Evolutionary conservation across 805 yeast genomes (phyloP).

Genomic region (Candida sithepensis): DNA sequence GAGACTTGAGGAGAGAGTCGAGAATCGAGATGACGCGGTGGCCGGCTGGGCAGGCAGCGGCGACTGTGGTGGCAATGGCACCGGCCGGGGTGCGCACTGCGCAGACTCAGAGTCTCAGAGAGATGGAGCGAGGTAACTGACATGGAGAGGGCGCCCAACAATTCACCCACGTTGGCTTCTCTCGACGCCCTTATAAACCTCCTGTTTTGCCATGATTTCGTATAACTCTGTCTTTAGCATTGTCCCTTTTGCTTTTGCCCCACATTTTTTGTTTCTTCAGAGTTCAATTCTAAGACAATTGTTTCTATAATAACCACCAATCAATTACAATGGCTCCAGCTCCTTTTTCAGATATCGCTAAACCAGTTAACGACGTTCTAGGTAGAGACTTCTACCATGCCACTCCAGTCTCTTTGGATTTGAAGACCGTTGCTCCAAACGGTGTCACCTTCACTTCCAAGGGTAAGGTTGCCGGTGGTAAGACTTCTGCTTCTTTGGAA

Average conservation of each 20-base stretch:
- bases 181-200: neutral
- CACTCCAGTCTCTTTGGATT: conserved; percentile 81
- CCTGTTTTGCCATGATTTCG: neutral
- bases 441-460: conserved; percentile 93
- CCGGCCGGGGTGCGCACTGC: too few species aligned
- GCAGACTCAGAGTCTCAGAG: too few species aligned
- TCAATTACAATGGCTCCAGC: conserved; percentile 64
- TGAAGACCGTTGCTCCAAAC: conserved; percentile 91
- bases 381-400: conserved; percentile 91
- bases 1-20: too few species aligned
- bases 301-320: neutral
- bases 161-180: neutral
- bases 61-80: too few species aligned
- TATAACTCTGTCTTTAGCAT: too few species aligned
- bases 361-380: conserved; percentile 86
- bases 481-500: conserved; percentile 86
- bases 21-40: too few species aligned
- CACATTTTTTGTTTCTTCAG: neutral
- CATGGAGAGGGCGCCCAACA: neutral
- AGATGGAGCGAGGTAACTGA: too few species aligned
- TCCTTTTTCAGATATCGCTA: conserved; percentile 90
- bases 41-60: too few species aligned
- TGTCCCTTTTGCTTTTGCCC: neutral
- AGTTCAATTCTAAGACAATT: neutral
- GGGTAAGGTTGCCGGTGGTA: conserved; percentile 80